These are phyloP conservation scores for Rhodofomes roseus DNA, from an alignment of 1,284 basidiomycete species.

Conservation along the genomic window DNA sequence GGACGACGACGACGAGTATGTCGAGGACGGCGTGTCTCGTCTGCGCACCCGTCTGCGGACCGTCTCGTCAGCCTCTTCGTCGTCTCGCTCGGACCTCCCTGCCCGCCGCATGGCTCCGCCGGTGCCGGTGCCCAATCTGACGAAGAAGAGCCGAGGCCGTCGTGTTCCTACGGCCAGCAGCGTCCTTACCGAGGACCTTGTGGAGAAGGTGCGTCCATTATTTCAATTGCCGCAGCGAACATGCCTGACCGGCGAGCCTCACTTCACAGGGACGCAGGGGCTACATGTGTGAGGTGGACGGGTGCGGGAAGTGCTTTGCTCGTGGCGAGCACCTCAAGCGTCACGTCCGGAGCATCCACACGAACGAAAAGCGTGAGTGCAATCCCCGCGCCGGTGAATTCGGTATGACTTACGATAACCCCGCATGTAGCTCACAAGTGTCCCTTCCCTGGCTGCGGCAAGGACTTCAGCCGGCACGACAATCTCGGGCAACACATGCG, in stretches of 20 bases:
- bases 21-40: conserved; percentile 27
- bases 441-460: conserved; percentile 71
- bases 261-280: conserved; percentile 43
- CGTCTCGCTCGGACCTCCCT: conserved; percentile 6
- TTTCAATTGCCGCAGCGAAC: conserved; percentile 6
- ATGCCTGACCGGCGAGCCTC: conserved; percentile 22
- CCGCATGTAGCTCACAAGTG: conserved; percentile 64
- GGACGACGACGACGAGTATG: conserved; percentile 31
- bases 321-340: conserved; percentile 78
- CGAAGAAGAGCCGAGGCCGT: conserved; percentile 69
- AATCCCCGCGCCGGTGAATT: conserved; percentile 3
- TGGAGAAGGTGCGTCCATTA: conserved; percentile 26
- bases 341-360: conserved; percentile 77
- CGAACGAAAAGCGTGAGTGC: conserved; percentile 74
- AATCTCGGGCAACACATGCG: conserved; percentile 81
- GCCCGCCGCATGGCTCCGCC: conserved; percentile 41
- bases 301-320: conserved; percentile 77
- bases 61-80: conserved; percentile 11
- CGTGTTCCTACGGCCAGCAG: conserved; percentile 58
- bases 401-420: not conserved
- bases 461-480: conserved; percentile 83
- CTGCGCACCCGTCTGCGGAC: conserved; percentile 19
- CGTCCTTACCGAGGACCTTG: conserved; percentile 35
- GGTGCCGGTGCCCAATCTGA: conserved; percentile 67
- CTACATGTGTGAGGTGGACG: conserved; percentile 69